Conservation (phyloP, 192 early-diverging fungal species). For the Coemansia sp. region DNA sequence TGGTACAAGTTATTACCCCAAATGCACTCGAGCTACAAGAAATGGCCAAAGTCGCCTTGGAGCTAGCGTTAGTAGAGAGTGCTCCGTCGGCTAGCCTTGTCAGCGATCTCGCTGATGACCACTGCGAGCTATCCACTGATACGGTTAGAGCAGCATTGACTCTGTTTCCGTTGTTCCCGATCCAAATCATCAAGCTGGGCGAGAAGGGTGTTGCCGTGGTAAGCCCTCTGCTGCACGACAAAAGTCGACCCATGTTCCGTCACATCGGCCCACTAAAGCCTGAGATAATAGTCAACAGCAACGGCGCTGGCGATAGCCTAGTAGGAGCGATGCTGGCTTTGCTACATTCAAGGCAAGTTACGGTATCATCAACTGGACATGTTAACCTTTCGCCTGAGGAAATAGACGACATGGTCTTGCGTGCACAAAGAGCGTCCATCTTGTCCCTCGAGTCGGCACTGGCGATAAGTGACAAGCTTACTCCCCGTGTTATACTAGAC, state of each 20-base stretch:
- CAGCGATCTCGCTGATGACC: neutral
- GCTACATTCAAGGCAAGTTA: slow-evolving; percentile 8
- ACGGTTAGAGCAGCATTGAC: slow-evolving; percentile 32
- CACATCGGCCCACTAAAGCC: slow-evolving; percentile 26
- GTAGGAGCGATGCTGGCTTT: slow-evolving; percentile 66
- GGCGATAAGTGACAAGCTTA: slow-evolving; percentile 34
- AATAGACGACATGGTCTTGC: slow-evolving; percentile 22
- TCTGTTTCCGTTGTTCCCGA: slow-evolving; percentile 55
- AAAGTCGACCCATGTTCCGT: slow-evolving; percentile 3
- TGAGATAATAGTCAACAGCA: slow-evolving; percentile 25
- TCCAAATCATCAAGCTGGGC: slow-evolving; percentile 70
- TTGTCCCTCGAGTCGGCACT: slow-evolving; percentile 31
- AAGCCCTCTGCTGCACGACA: slow-evolving; percentile 10
- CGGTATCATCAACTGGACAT: slow-evolving; percentile 1
- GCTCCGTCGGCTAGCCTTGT: slow-evolving; percentile 14
- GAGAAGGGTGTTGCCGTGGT: slow-evolving; percentile 58
- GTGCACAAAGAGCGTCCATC: slow-evolving; percentile 41
- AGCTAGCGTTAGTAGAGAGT: slow-evolving; percentile 16
- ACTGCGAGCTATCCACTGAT: slow-evolving; percentile 5
- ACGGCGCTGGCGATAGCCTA: slow-evolving; percentile 59
- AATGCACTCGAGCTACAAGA: slow-evolving; percentile 68
- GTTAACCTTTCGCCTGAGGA: slow-evolving; percentile 11
- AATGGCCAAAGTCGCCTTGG: slow-evolving; percentile 53
- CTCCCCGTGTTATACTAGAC: neutral
- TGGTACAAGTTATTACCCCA: slow-evolving; percentile 66